A percentile compares a stretch with the other conserved stretches of the same genome.
Conservation (phyloP, 768 basidiomycete genomes). For the Tylopilus subfusipes region DNA sequence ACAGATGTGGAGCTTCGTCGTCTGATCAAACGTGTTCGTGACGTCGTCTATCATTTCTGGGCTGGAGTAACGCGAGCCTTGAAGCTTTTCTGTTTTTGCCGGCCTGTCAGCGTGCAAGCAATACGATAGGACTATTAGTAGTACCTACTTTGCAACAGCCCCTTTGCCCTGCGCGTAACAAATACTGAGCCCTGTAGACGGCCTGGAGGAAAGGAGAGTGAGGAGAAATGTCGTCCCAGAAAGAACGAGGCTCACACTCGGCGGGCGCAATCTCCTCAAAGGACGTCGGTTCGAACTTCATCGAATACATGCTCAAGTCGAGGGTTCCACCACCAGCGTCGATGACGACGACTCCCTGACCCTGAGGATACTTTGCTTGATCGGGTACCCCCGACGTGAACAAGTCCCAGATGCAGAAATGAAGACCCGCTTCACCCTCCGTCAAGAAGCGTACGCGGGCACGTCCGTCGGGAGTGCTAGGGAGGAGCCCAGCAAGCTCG, state of each 20-base stretch:
- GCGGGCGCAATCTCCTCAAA: conserved; percentile 36
- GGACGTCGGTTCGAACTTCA: conserved; percentile 32
- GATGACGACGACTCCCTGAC: conserved; percentile 39
- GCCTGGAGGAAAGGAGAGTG: conserved; percentile 22
- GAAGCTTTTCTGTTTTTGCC: conserved; percentile 22
- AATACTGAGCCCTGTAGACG: conserved; percentile 37
- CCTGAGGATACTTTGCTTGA: conserved; percentile 11
- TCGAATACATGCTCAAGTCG: conserved; percentile 40
- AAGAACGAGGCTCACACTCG: conserved; percentile 22
- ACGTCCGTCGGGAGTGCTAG: conserved; percentile 34
- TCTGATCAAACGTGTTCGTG: conserved; percentile 33
- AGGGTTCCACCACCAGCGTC: conserved; percentile 47
- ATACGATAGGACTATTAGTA: not conserved
- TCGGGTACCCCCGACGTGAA: conserved; percentile 9
- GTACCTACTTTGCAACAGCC: conserved; percentile 31
- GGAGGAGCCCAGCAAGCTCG: conserved; percentile 46
- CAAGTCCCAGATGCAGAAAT: conserved; percentile 47
- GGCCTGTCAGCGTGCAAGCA: not conserved
- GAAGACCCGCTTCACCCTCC: conserved; percentile 58
- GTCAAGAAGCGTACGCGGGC: conserved; percentile 49
- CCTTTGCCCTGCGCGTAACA: conserved; percentile 31
- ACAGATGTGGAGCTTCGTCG: conserved; percentile 38
- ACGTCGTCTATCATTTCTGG: conserved; percentile 32
- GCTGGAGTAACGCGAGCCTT: conserved; percentile 25
- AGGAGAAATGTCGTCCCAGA: not conserved